Base-by-base conservation (phyloP, 2,329 filamentous ascomycete species). In the Chrysoporthe cubensis region DNA sequence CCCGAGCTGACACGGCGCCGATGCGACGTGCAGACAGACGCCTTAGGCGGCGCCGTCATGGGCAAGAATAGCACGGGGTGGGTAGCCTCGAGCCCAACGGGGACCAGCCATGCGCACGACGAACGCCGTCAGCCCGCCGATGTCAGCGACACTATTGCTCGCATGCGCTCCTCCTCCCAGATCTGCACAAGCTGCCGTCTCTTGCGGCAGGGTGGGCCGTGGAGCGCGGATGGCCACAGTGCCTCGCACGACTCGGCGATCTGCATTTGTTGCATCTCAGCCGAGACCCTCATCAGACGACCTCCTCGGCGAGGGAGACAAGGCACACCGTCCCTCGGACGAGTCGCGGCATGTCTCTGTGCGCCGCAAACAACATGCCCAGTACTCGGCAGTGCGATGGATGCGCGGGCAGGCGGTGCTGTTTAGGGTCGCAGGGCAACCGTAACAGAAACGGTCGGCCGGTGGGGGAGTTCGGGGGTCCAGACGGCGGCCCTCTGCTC, bases 231-330 rank as follows among this genome's bases (percentile, higher is more conserved):
- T 56, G 9, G 5, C 9, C 13, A 9, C 37, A 18, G 21, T 32
- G n/a, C 14, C 7, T 16, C 40, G 48, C 6, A 37, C 40, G 50
- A 43, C 65, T 65, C 58, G 61, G 61, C n/a, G 48, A 64, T 57
- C 48, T 48, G 8, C 18, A 64, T 44, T 16, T 54, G 26, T 64
- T 26, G 34, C 18, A 56, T 37, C 18, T 46, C 26, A 21, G 13
- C 32, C 60, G 26, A 40, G 16, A 11, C 43, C 14, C 14, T 32
- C 40, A 62, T 48, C 60, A 62, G 14, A 48, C 60, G 44, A 62
- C 60, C 26, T 62, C 44, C 26, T 26, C 26, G 26, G 26, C 26
- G 26, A 26, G 26, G 26, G 26, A 26, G 26, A 26, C 26, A 26
- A 26, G 26, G 26, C 26, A 26, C 26, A 26, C 26, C 26, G 34